Percentiles rank a stretch among this genome's conserved stretches.
Conservation (phyloP, 305 asterid species). For the Fraxinus platypoda region DNA sequence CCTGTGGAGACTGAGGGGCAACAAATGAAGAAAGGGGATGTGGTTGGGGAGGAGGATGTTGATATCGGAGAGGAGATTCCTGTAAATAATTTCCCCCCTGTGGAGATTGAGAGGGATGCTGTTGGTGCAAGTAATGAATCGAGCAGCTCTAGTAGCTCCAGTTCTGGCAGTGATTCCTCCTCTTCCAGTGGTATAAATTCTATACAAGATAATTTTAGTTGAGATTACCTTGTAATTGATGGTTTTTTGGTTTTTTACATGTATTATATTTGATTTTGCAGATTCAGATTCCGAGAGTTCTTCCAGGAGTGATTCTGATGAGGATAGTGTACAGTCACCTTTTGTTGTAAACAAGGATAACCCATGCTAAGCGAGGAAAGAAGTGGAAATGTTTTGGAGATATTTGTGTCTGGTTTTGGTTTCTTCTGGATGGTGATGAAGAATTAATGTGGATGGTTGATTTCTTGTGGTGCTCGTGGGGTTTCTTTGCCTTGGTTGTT, state of each 20-base stretch:
- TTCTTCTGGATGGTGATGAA: not conserved
- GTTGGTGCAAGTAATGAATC: conserved; percentile 49
- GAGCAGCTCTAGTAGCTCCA: conserved; percentile 81
- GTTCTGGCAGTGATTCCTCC: conserved; percentile 89
- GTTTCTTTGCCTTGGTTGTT: not conserved
- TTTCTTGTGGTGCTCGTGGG: not conserved
- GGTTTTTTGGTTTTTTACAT: conserved; percentile 25
- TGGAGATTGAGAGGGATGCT: conserved; percentile 91
- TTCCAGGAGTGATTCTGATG: conserved; percentile 93
- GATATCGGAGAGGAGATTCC: conserved; percentile 96
- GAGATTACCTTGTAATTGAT: conserved; percentile 8
- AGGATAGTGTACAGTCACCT: conserved; percentile 84
- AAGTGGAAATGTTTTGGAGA: not conserved
- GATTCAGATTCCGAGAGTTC: conserved; percentile 84
- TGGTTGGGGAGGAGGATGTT: conserved; percentile 88
- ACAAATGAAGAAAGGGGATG: conserved; percentile 18
- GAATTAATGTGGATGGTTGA: not conserved
- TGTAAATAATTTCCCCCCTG: conserved; percentile 72
- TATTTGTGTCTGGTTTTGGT: not conserved
- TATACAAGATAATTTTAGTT: conserved; percentile 28
- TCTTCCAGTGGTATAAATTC: conserved; percentile 70
- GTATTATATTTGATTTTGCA: conserved; percentile 52
- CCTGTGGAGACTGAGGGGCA: conserved; percentile 20
- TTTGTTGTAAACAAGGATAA: conserved; percentile 1
- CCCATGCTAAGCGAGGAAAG: not conserved